A percentile compares a stretch with the other conserved stretches of the same genome.
Conservation (phyloP, 805 yeast species). For the Candida sakaeoensis region DNA sequence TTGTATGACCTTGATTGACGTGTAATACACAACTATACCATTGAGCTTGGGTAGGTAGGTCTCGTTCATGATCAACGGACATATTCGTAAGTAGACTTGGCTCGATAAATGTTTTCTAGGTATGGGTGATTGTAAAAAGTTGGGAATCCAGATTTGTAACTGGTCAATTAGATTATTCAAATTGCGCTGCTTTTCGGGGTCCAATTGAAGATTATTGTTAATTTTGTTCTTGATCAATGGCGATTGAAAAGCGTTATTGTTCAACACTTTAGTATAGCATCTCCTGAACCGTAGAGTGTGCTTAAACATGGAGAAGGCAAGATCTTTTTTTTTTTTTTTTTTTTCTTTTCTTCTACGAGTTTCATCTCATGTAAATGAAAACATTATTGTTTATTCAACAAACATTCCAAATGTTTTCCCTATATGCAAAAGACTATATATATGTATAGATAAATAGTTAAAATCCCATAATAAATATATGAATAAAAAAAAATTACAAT, state of each 20-base stretch:
- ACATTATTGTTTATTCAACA: constrained; percentile 41
- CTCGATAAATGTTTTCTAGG: constrained; percentile 43
- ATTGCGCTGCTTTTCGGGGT: constrained; percentile 42
- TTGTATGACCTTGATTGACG: constrained; percentile 56
- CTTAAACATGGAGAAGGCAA: neutral
- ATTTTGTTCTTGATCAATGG: neutral
- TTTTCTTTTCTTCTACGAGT: neutral
- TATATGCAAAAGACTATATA: constrained; percentile 16
- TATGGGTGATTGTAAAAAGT: constrained; percentile 42
- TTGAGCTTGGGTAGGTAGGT: constrained; percentile 53
- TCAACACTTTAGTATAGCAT: neutral
- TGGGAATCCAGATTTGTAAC: constrained; percentile 48
- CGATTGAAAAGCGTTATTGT: neutral
- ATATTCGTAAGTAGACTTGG: constrained; percentile 48
- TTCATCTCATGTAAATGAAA: too few relatives aligned
- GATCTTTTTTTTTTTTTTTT: neutral
- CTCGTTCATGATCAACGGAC: constrained; percentile 48
- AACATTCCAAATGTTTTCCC: constrained; percentile 22
- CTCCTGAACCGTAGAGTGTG: neutral
- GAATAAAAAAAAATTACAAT: constrained; percentile 16
- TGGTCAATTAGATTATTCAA: constrained; percentile 51
- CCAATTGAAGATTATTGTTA: constrained; percentile 2
- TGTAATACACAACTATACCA: constrained; percentile 53
- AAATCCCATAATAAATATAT: constrained; percentile 16
- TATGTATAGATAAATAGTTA: too few relatives aligned